A percentile compares a stretch with the other conserved stretches of the same genome.
Evolutionary conservation across 2,329 filamentous ascomycete genomes (phyloP).

Genomic region (Colletotrichum magnum): DNA sequence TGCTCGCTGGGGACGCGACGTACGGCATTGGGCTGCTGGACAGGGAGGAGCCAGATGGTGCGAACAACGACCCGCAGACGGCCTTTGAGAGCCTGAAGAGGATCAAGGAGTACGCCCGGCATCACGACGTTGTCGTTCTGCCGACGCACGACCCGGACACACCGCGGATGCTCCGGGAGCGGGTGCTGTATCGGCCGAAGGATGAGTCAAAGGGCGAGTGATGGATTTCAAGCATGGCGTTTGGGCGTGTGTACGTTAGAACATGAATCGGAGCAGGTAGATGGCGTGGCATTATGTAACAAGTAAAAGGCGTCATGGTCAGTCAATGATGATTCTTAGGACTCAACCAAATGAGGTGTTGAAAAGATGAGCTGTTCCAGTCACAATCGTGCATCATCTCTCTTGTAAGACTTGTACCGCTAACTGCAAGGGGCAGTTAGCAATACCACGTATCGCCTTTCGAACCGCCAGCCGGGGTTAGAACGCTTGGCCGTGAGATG

Average conservation of each 20-base stretch:
- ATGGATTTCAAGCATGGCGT: background rate
- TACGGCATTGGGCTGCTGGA: constrained; percentile 49
- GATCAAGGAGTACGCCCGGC: constrained; percentile 50
- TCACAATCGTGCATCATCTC: no score
- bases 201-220: background rate
- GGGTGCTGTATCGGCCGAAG: constrained; percentile 29
- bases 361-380: no score
- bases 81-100: constrained; percentile 48
- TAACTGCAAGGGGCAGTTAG: no score
- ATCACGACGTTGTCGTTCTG: constrained; percentile 45
- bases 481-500: no score
- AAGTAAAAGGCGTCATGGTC: no score
- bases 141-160: constrained; percentile 45
- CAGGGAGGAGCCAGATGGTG: constrained; percentile 49
- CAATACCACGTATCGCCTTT: no score
- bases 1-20: constrained; percentile 50
- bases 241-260: background rate
- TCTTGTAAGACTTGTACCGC: no score
- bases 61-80: constrained; percentile 47
- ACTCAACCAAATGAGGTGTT: no score
- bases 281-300: no score
- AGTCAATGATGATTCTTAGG: no score
- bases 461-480: no score
- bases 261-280: background rate
- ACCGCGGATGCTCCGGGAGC: constrained; percentile 19